These are phyloP conservation scores for Themeda triandra DNA, from an alignment of 176 grass and related monocot genomes.

Conservation along the genomic window DNA sequence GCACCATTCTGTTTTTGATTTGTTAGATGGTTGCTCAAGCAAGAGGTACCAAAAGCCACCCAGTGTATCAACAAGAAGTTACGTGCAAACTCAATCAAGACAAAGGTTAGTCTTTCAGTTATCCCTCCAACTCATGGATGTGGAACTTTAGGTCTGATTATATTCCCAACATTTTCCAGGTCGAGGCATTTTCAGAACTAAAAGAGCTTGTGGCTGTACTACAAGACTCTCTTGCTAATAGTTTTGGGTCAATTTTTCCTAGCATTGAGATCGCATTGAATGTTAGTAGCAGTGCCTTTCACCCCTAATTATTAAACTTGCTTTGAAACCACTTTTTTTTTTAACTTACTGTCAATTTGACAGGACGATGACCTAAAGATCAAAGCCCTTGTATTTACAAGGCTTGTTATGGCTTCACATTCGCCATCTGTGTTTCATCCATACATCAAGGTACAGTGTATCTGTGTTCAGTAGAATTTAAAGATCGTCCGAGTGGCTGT, in stretches of 20 bases:
- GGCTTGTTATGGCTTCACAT: slow-evolving; percentile 96
- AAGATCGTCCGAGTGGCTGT: background rate
- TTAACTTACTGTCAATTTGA: slow-evolving; percentile 27
- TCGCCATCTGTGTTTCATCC: slow-evolving; percentile 89
- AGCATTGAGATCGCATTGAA: slow-evolving; percentile 98
- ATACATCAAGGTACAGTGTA: slow-evolving; percentile 79
- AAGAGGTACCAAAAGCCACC: slow-evolving; percentile 94
- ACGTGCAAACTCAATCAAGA: slow-evolving; percentile 99
- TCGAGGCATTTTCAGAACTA: slow-evolving; percentile 88
- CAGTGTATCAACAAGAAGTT: slow-evolving; percentile 88
- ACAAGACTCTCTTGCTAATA: slow-evolving; percentile 89
- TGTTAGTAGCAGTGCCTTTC: slow-evolving; percentile 60
- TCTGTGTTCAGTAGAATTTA: background rate
- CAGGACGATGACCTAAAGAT: slow-evolving; percentile 99
- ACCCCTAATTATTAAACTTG: background rate
- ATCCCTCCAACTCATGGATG: slow-evolving; percentile 16
- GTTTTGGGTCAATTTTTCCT: slow-evolving; percentile 91
- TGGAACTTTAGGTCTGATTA: background rate
- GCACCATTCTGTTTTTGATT: slow-evolving; percentile 5
- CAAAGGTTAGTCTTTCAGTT: slow-evolving; percentile 60
- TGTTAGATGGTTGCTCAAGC: slow-evolving; percentile 88
- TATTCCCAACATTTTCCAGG: slow-evolving; percentile 38
- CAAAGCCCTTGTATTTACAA: slow-evolving; percentile 92
- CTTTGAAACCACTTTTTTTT: background rate
- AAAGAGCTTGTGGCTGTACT: slow-evolving; percentile 95